phyloP scores from a whole-genome alignment of 2,329 filamentous ascomycete species.

The Pseudocercospora musae region DNA sequence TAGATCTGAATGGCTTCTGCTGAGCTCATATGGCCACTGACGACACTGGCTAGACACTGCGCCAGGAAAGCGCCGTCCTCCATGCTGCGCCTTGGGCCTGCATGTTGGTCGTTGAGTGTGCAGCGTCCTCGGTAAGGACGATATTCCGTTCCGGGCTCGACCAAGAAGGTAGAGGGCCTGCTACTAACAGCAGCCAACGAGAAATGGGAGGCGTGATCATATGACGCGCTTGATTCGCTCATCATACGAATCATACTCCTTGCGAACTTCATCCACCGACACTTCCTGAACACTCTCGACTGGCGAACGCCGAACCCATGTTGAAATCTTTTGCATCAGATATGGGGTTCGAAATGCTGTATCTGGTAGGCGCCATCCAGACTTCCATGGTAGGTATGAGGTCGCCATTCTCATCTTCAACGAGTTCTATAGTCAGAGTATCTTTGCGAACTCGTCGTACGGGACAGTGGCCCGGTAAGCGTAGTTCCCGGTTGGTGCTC shows the following conservation, averaged over 20 bases:
- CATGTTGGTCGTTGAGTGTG: conserved; percentile 43
- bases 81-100: conserved; percentile 16
- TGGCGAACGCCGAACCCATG: conserved; percentile 43
- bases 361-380: conserved; percentile 39
- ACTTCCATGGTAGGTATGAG: conserved; percentile 46
- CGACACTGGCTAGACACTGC: conserved; percentile 37
- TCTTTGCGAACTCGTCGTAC: conserved; percentile 43
- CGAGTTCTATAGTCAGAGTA: conserved; percentile 36
- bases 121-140: conserved; percentile 46
- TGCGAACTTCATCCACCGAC: conserved; percentile 43
- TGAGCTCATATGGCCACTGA: conserved; percentile 35
- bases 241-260: conserved; percentile 46
- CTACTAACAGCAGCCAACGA: conserved; percentile 46
- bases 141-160: conserved; percentile 42
- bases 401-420: conserved; percentile 30
- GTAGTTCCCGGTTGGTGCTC: conserved; percentile 41
- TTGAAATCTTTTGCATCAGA: conserved; percentile 46
- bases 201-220: conserved; percentile 38
- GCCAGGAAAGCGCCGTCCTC: conserved; percentile 38
- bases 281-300: conserved; percentile 39
- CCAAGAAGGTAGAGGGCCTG: conserved; percentile 43
- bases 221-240: conserved; percentile 42
- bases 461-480: conserved; percentile 48
- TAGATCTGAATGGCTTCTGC: conserved; percentile 39
- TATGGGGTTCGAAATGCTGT: conserved; percentile 49